Percentiles rank a stretch among this genome's conserved stretches.
These are phyloP conservation scores for Spathaspora hagerdaliae DNA, from an alignment of 805 yeast genomes.

Conservation along the genomic window DNA sequence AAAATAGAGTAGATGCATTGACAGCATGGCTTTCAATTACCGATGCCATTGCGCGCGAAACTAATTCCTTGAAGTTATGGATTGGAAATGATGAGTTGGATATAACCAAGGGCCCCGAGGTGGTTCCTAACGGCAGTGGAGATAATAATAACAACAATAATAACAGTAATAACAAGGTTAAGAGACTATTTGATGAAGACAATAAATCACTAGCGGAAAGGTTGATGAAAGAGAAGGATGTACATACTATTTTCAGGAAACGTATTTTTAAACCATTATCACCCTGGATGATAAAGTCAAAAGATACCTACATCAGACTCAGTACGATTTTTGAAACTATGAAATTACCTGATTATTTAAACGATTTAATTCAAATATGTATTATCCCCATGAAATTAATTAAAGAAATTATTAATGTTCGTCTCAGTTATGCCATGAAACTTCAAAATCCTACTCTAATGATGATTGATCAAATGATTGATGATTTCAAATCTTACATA, in stretches of 20 bases:
- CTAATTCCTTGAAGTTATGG: conserved; percentile 65
- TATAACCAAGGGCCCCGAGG: conserved; percentile 40
- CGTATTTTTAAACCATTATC: conserved; percentile 65
- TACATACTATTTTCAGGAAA: conserved; percentile 64
- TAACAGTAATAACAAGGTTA: conserved; percentile 10
- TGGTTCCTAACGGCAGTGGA: background rate
- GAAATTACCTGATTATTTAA: conserved; percentile 71
- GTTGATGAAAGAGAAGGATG: conserved; percentile 74
- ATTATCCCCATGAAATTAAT: conserved; percentile 76
- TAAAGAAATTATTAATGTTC: conserved; percentile 69
- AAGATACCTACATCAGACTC: conserved; percentile 61
- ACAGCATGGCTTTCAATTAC: conserved; percentile 81
- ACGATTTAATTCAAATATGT: conserved; percentile 59
- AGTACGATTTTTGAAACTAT: conserved; percentile 59
- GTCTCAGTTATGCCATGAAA: conserved; percentile 74
- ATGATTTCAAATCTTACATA: conserved; percentile 75
- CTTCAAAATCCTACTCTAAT: conserved; percentile 84
- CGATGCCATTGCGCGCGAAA: conserved; percentile 60
- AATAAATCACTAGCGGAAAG: conserved; percentile 74
- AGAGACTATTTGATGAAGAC: conserved; percentile 51
- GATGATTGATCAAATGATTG: conserved; percentile 93
- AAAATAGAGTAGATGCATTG: conserved; percentile 65
- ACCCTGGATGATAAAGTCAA: conserved; percentile 81
- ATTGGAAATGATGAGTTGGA: conserved; percentile 81
- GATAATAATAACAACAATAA: conserved; percentile 7